Evolutionary conservation across 192 early-diverging fungal genomes (phyloP).

Genomic region (Endogone sp.): DNA sequence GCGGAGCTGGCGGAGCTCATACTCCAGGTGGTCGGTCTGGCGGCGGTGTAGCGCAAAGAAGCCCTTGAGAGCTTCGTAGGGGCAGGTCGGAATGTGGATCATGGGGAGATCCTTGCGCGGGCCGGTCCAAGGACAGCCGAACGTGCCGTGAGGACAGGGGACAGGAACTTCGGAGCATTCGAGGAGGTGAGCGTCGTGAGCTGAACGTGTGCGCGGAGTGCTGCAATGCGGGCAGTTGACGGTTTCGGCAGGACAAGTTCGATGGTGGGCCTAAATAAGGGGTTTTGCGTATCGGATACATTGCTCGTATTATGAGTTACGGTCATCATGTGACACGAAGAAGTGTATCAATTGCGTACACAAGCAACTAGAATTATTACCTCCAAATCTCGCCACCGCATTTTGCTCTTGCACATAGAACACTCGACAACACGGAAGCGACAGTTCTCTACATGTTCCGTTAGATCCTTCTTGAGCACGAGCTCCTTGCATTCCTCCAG

Average conservation of each 20-base stretch:
- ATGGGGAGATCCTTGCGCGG: constrained; percentile 23
- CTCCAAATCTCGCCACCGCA: constrained; percentile 42
- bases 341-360: too few species aligned
- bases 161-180: constrained; percentile 39
- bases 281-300: too few species aligned
- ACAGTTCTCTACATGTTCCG: constrained; percentile 54
- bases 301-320: too few species aligned
- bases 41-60: constrained; percentile 44
- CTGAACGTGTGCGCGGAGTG: constrained; percentile 29
- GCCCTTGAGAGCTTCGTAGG: constrained; percentile 57
- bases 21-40: constrained; percentile 30
- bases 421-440: constrained; percentile 47
- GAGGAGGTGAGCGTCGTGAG: constrained; percentile 37
- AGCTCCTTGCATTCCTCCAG: constrained; percentile 49
- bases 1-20: constrained; percentile 44
- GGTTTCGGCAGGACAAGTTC: constrained; percentile 48
- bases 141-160: constrained; percentile 36
- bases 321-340: too few species aligned
- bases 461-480: constrained; percentile 51
- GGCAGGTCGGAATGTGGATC: constrained; percentile 46
- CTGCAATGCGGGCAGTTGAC: constrained; percentile 53
- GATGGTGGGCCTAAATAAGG: constrained; percentile 55
- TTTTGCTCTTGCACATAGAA: constrained; percentile 49
- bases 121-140: constrained; percentile 63
- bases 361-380: too few species aligned